A percentile compares a stretch with the other conserved stretches of the same genome.
phyloP scores from a whole-genome alignment of 805 yeast species.

The Wickerhamomyces bovis region DNA sequence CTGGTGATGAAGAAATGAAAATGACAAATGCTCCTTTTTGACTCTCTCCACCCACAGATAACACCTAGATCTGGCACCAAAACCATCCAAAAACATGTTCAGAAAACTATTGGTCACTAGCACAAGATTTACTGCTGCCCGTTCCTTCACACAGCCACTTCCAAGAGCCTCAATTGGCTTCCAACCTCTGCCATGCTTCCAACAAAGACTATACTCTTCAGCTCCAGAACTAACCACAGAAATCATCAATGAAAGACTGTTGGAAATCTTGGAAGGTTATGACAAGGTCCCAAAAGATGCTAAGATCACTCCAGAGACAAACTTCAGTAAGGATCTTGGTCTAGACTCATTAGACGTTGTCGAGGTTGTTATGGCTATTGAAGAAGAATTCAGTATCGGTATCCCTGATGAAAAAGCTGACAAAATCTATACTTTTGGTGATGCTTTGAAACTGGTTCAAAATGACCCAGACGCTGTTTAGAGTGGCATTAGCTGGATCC shows the following conservation, averaged over 20 bases:
- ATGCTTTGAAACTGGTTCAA: constrained; percentile 72
- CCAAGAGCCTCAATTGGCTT: background rate
- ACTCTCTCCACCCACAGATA: too few species aligned
- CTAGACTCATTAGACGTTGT: constrained; percentile 68
- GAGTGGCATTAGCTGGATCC: too few species aligned
- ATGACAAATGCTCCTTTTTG: too few species aligned
- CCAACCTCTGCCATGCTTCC: background rate
- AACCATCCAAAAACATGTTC: background rate
- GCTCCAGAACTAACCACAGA: constrained; percentile 59
- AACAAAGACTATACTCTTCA: constrained; percentile 41
- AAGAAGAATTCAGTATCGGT: constrained; percentile 57
- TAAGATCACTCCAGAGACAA: constrained; percentile 34
- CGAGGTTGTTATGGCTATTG: constrained; percentile 68
- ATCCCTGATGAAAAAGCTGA: constrained; percentile 83
- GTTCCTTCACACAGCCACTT: background rate
- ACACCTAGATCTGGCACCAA: too few species aligned
- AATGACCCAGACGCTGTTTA: constrained; percentile 20
- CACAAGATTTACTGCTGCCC: background rate
- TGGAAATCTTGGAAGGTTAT: constrained; percentile 60
- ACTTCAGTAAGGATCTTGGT: constrained; percentile 60
- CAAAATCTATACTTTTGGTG: constrained; percentile 78
- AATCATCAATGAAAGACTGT: constrained; percentile 52
- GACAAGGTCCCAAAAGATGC: constrained; percentile 41
- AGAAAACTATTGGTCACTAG: background rate
- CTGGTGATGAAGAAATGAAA: too few species aligned